Conservation (phyloP, 352 stramenopile genomes). For the Elongisporangium senticosum region DNA sequence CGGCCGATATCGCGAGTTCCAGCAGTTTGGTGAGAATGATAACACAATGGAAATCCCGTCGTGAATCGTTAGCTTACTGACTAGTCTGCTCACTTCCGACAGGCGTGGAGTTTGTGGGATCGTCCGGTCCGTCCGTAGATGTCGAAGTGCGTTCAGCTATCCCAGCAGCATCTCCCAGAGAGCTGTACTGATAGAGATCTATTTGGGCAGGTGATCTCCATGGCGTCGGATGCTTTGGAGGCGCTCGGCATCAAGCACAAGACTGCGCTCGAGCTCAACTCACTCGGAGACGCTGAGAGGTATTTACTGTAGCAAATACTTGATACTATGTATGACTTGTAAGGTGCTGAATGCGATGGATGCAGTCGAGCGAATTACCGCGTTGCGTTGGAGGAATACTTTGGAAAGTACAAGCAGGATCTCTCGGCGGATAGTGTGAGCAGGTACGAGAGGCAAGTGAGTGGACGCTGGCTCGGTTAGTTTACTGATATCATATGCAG, state of each 20-base stretch:
- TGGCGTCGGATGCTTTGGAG: slow-evolving; percentile 58
- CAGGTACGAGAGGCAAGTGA: slow-evolving; percentile 26
- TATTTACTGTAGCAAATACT: slow-evolving; percentile 14
- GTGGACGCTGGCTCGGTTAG: not conserved
- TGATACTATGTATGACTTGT: not conserved
- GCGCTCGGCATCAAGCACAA: slow-evolving; percentile 54
- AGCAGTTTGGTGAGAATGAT: slow-evolving; percentile 80
- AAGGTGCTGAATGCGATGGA: not conserved
- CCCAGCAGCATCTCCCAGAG: not conserved
- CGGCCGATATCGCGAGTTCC: slow-evolving; percentile 83
- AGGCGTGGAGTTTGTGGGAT: slow-evolving; percentile 83
- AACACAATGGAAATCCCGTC: not conserved
- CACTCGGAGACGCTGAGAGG: slow-evolving; percentile 78
- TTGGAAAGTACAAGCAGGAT: slow-evolving; percentile 51
- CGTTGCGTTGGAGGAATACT: slow-evolving; percentile 53
- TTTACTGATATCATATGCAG: slow-evolving; percentile 15
- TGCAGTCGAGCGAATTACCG: slow-evolving; percentile 64
- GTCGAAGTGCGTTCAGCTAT: slow-evolving; percentile 39
- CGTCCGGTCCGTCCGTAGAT: slow-evolving; percentile 67
- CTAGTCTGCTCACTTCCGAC: slow-evolving; percentile 2
- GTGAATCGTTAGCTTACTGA: not conserved
- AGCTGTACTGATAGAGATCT: slow-evolving; percentile 1
- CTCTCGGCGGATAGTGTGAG: slow-evolving; percentile 73
- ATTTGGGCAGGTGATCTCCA: slow-evolving; percentile 57
- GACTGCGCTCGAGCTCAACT: slow-evolving; percentile 72